Evolutionary conservation across 2,329 filamentous ascomycete species (phyloP), one percentile per base, ranked within the genome.

Genomic region (Xylariaceae sp.): DNA sequence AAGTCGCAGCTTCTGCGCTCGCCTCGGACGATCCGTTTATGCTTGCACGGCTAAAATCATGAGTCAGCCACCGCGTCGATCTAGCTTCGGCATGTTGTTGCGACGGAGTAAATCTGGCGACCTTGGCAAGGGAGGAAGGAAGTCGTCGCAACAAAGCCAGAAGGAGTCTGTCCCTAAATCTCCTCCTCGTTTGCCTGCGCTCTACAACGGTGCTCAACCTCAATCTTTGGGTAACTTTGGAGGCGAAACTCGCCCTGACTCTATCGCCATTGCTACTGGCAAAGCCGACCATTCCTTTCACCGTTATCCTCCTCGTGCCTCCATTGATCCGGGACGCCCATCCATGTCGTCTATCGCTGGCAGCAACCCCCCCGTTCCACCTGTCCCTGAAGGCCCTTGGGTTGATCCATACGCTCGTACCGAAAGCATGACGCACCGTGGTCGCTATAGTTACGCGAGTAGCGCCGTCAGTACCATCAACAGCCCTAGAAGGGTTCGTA

Each of bases 341-440:
- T 67, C 67, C 34, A 56, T 64, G 52, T 62, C 65, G 53, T 65
- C 61, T 47, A 63, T 62, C 24, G 56, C 71, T 35, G 73, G 79
- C 33, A 73, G 79, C 33, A 64, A 76, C 34, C 79, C 79, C 39
- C 79, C 81, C 3, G 70, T 84, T 40, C 79, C 80, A 36, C 79
- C 81, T 2, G 69, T 84, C 39, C 79, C 79, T 35, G 76, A 71
- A 61, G 76, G 76, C 43, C 76, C 76, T 36, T 77, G 72, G 55
- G 74, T 78, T 49, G 89, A 95, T 56, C 85, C 87, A 12, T 93
- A 93, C 60, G 81, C 85, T 34, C 79, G 87, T 49, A 84, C 86
- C 28, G 88, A 94, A 71, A 96, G 91, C 74, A 96, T 97, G 88
- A 90, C 91, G 54, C 85, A 97, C 66, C 89, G 93, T 54, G 89